phyloP scores from a whole-genome alignment of 2,329 filamentous ascomycete species.

The Fusarium sulawesiense region DNA sequence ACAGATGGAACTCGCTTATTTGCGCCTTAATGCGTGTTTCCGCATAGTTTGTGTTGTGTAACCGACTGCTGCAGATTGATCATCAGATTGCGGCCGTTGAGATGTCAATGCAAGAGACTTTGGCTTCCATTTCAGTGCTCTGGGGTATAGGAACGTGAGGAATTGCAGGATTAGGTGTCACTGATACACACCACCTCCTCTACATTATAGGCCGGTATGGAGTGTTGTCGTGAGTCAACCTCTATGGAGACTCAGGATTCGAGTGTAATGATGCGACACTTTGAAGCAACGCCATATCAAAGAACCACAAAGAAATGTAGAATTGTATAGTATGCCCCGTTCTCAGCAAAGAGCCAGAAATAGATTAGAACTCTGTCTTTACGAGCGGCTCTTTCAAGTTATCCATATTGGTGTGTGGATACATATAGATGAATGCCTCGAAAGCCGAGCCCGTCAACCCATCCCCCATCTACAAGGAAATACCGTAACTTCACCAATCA shows the following conservation, averaged over 20 bases:
- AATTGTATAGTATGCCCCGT: not conserved
- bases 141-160: not conserved
- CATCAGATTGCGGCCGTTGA: not conserved
- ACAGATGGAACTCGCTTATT: not conserved
- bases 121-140: not conserved
- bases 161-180: not conserved
- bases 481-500: not conserved
- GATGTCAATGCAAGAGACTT: not conserved
- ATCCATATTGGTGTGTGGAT: conserved; percentile 1
- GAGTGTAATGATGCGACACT: conserved; percentile 1
- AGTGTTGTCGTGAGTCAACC: not conserved
- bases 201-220: not conserved
- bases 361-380: not conserved
- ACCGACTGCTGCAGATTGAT: not conserved
- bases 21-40: not conserved
- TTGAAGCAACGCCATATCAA: not conserved
- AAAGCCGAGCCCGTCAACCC: not conserved
- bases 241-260: not conserved
- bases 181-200: not conserved
- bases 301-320: not conserved
- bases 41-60: not conserved
- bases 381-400: not conserved
- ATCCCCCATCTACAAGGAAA: not conserved
- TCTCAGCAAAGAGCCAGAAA: not conserved
- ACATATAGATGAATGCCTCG: not conserved